Evolutionary conservation across 176 grass and related monocot species (phyloP).

Genomic region (Dactylis glomerata): DNA sequence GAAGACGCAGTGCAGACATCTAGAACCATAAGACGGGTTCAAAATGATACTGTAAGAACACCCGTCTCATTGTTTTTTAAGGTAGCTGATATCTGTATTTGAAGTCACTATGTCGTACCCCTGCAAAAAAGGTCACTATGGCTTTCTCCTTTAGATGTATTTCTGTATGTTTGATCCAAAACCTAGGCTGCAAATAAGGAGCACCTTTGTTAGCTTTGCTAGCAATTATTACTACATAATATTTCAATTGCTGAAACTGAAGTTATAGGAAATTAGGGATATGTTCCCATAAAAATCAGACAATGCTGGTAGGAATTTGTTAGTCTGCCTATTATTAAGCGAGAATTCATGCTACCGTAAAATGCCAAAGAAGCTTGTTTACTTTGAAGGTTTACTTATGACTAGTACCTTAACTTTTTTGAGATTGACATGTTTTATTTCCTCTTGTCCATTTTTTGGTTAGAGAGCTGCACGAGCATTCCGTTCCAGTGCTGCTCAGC

Average conservation of each 20-base stretch:
- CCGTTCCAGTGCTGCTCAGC: slow-evolving; percentile 21
- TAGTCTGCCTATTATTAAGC: neutral
- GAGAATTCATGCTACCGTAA: neutral
- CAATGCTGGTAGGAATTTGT: neutral
- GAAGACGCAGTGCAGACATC: slow-evolving; percentile 40
- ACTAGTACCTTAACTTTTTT: slow-evolving; percentile 3
- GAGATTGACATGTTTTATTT: slow-evolving; percentile 17
- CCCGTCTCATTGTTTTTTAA: neutral
- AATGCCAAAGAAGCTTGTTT: neutral
- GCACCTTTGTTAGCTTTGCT: slow-evolving; percentile 16
- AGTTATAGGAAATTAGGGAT: neutral
- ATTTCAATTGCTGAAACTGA: slow-evolving; percentile 14
- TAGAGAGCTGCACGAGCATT: slow-evolving; percentile 40
- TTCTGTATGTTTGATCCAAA: neutral
- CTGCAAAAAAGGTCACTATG: no score
- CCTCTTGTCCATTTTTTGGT: slow-evolving; percentile 5
- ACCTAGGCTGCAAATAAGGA: no score
- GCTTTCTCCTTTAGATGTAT: neutral
- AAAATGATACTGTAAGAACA: slow-evolving; percentile 47
- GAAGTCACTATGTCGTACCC: neutral
- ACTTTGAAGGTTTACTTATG: neutral
- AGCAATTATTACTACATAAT: neutral
- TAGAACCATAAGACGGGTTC: slow-evolving; percentile 31
- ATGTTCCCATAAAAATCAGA: neutral
- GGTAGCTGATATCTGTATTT: neutral